Evolutionary conservation across 345 rosid species (phyloP).

Genomic region (Corymbia maculata): DNA sequence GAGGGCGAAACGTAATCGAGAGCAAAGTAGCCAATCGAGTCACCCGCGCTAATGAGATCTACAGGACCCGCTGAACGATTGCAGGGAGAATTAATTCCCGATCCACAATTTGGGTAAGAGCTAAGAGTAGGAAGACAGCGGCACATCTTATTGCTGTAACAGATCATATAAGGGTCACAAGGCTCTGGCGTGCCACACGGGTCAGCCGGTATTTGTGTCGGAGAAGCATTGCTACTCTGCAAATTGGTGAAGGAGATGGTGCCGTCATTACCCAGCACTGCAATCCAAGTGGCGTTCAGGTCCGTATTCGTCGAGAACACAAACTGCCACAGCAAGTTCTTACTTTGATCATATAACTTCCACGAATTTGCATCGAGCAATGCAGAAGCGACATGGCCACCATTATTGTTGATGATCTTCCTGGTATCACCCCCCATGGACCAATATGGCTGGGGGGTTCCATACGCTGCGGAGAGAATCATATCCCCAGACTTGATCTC

Average conservation of each 20-base stretch:
- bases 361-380: conserved; percentile 28
- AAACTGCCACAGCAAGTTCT: conserved; percentile 26
- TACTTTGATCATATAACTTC: conserved; percentile 32
- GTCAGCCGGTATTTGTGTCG: conserved; percentile 20
- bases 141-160: conserved; percentile 17
- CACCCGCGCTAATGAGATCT: conserved; percentile 22
- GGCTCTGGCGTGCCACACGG: conserved; percentile 31
- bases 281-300: conserved; percentile 35
- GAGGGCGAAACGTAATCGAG: conserved; percentile 23
- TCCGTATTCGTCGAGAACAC: conserved; percentile 15
- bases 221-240: not conserved
- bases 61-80: conserved; percentile 1
- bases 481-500: conserved; percentile 24
- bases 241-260: conserved; percentile 23
- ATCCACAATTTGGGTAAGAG: conserved; percentile 12
- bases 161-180: conserved; percentile 22
- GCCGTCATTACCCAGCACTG: conserved; percentile 23
- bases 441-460: conserved; percentile 42
- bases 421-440: conserved; percentile 20
- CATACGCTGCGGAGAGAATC: conserved; percentile 25
- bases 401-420: conserved; percentile 7
- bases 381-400: conserved; percentile 17
- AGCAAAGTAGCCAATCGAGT: conserved; percentile 37
- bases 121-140: conserved; percentile 26
- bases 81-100: conserved; percentile 20